These are phyloP conservation scores for Coemansia sp. DNA, from an alignment of 192 early-diverging fungal genomes.

Conservation along the genomic window DNA sequence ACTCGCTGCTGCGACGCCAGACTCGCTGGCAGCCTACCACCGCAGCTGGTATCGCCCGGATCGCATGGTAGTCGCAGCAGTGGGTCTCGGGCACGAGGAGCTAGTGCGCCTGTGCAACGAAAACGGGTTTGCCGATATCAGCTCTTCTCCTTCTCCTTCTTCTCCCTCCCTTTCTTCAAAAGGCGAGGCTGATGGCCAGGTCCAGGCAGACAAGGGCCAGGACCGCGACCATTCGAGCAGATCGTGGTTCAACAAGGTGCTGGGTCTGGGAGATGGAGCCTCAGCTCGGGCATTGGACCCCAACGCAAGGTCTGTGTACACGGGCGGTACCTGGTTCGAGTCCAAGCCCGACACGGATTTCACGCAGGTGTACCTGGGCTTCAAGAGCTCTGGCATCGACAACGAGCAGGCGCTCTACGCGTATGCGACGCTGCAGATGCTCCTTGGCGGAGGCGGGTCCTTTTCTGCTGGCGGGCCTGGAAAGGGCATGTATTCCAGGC, in stretches of 20 bases:
- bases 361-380: conserved; percentile 88
- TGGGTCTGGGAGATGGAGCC: conserved; percentile 5
- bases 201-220: not conserved
- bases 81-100: conserved; percentile 82
- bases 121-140: conserved; percentile 70
- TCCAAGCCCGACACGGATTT: conserved; percentile 67
- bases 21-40: conserved; percentile 68
- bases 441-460: conserved; percentile 93
- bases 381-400: conserved; percentile 77
- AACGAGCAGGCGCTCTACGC: conserved; percentile 81
- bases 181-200: conserved; percentile 27
- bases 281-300: conserved; percentile 40
- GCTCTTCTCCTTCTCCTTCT: conserved; percentile 14
- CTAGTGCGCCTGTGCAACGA: conserved; percentile 65
- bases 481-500: conserved; percentile 97
- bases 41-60: conserved; percentile 85
- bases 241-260: conserved; percentile 33
- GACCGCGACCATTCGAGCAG: not conserved
- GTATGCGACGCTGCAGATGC: conserved; percentile 81
- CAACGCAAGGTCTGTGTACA: conserved; percentile 64
- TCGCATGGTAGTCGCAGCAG: conserved; percentile 84
- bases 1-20: conserved; percentile 65
- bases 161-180: too few relatives aligned
- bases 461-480: conserved; percentile 98
- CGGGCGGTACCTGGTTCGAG: conserved; percentile 74